phyloP scores from a whole-genome alignment of 2,329 filamentous ascomycete genomes.

The Epichloe glyceriae region DNA sequence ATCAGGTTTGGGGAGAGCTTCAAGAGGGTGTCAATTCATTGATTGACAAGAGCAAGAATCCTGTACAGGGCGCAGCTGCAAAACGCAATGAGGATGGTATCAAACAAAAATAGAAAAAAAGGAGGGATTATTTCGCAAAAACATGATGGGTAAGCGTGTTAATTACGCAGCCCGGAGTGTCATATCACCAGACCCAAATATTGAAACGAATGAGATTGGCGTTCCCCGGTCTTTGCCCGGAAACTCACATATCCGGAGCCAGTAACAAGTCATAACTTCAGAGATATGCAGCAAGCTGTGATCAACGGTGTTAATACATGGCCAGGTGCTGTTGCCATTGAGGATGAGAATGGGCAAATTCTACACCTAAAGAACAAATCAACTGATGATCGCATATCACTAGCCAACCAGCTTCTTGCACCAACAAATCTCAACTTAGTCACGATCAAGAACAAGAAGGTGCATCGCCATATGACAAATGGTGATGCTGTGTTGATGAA shows the following conservation, averaged over 20 bases:
- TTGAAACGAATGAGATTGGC: conserved; percentile 97
- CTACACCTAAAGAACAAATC: conserved; percentile 80
- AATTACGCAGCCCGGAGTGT: conserved; percentile 96
- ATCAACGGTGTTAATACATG: conserved; percentile 90
- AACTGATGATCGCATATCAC: conserved; percentile 70
- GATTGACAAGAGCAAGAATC: conserved; percentile 80
- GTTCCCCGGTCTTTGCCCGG: conserved; percentile 96
- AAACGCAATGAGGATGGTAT: conserved; percentile 81
- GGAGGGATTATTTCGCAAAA: conserved; percentile 93
- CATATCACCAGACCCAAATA: conserved; percentile 95
- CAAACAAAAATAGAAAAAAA: conserved; percentile 96
- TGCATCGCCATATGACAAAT: conserved; percentile 88
- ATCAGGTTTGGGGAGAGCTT: conserved; percentile 68
- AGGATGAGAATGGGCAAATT: conserved; percentile 89
- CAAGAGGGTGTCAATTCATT: conserved; percentile 89
- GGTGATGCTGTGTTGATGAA: conserved; percentile 99
- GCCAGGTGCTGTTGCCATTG: conserved; percentile 87
- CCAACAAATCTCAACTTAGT: conserved; percentile 60
- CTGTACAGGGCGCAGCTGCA: conserved; percentile 63
- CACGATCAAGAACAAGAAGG: conserved; percentile 82
- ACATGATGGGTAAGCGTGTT: conserved; percentile 99
- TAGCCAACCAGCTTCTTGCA: conserved; percentile 87
- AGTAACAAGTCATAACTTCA: conserved; percentile 93
- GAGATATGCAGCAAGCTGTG: conserved; percentile 88
- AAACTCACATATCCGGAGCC: conserved; percentile 96